Percentiles rank a stretch among this genome's conserved stretches.
These are phyloP conservation scores for Amanita molliuscula DNA, from an alignment of 768 basidiomycete species.

Conservation along the genomic window DNA sequence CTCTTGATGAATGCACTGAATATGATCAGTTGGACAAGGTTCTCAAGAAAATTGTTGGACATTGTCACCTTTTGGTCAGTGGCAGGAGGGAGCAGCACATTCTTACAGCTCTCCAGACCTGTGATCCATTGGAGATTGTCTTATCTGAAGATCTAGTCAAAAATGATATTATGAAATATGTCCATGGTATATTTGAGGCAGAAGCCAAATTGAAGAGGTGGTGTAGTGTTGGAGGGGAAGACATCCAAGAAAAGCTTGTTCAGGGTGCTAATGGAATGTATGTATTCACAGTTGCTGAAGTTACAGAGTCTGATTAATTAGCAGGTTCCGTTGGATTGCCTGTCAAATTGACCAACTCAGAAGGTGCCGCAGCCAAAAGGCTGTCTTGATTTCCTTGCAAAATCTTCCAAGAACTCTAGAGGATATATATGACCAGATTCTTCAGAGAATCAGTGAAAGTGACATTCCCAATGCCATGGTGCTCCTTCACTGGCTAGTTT, in stretches of 20 bases:
- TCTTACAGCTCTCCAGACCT: background rate
- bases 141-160: background rate
- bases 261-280: constrained; percentile 2
- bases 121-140: background rate
- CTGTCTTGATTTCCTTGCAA: background rate
- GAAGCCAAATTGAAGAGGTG: background rate
- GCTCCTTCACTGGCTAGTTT: background rate
- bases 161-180: background rate
- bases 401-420: background rate
- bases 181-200: background rate
- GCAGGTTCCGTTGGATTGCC: background rate
- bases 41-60: background rate
- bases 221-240: background rate
- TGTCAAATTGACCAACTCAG: background rate
- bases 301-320: background rate
- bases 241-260: background rate
- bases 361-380: background rate
- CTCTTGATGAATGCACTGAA: constrained; percentile 1
- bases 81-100: background rate
- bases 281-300: background rate
- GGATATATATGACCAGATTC: constrained; percentile 2
- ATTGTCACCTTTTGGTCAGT: background rate
- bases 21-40: background rate
- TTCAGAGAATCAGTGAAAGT: background rate
- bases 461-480: background rate